Evolutionary conservation across 1,284 basidiomycete species (phyloP).

Genomic region (Polyporus tsugae): DNA sequence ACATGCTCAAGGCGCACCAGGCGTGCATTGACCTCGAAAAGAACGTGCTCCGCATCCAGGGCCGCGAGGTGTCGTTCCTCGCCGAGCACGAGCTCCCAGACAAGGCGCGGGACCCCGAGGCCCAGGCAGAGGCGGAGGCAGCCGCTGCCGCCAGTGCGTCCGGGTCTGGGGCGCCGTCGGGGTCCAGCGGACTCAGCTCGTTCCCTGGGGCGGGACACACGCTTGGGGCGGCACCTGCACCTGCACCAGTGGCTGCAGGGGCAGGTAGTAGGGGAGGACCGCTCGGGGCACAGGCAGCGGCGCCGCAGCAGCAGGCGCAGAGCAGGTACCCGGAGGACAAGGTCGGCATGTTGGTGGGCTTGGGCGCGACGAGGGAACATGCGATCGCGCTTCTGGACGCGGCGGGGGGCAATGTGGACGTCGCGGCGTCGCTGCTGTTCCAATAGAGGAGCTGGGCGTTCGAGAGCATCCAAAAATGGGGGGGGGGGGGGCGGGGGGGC

Average conservation of each 20-base stretch:
- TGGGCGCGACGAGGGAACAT: conserved; percentile 80
- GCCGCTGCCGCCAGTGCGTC: conserved; percentile 30
- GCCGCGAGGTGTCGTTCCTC: conserved; percentile 87
- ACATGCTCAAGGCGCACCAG: conserved; percentile 98
- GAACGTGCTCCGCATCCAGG: conserved; percentile 89
- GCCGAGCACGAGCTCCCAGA: conserved; percentile 94
- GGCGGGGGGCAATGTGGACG: conserved; percentile 86
- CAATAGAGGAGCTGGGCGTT: conserved; percentile 39
- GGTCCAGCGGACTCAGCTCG: not conserved
- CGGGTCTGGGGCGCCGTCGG: conserved; percentile 17
- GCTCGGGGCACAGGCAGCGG: conserved; percentile 29
- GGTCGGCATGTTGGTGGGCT: conserved; percentile 68
- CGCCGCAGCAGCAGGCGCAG: conserved; percentile 22
- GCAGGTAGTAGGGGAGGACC: conserved; percentile 15
- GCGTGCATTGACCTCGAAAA: conserved; percentile 94
- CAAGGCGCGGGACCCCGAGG: conserved; percentile 64
- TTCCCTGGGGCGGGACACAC: conserved; percentile 75
- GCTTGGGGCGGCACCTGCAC: conserved; percentile 50
- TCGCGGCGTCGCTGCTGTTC: conserved; percentile 90
- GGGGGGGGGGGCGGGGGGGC: not conserved
- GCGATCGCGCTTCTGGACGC: conserved; percentile 84
- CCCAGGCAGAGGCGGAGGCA: conserved; percentile 34
- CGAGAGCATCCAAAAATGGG: too few relatives aligned
- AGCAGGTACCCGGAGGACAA: conserved; percentile 57
- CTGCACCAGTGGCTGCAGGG: conserved; percentile 40